Base-by-base conservation (phyloP, 2,329 filamentous ascomycete species). In the Aspergillus pseudoviridinutans region DNA sequence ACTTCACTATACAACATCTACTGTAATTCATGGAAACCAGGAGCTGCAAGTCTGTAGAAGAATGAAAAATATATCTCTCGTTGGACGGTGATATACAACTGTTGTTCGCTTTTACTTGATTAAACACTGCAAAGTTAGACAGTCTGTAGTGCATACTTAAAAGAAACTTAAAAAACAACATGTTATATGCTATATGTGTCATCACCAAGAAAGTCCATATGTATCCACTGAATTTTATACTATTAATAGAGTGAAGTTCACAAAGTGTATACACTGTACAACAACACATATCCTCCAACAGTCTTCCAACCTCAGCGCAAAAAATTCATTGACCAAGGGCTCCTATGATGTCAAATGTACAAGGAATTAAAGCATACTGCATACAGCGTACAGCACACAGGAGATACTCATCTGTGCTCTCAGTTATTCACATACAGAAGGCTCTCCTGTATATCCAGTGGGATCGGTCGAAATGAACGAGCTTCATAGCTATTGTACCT, bases 401-500 rank as follows among this genome's bases (percentile, higher is more conserved):
- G 32, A 6, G 14, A 35, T 14, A 17, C 4, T 35, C 32, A 17
- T 6, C 14, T 35, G 32, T 17, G 4, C 12, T 35, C 14, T 6
- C 5, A 6, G 4, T 17, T 35, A 32, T 32, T 14, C 29, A 12
- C 12, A 14, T 12, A 35, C 12, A 17, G 32, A 38, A 17, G 32
- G 14, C 14, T 38, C 17, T 17, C 32, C 12, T 14, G 14, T 17
- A 38, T 38, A 17, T 17, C 14, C 32, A 38, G 32, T 6, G 22
- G 22, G 10, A 17, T 28, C 27, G 22, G 42, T 38, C 20, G 44
- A 29, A 42, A 56, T 49, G 41, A 38, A 41, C 47, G 41, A 24
- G 28, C 49, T 46, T 52, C 50, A 35, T 62, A 35, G 2, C 32
- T 17, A 38, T 55, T 44, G 55, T 35, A 50, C 42, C n/a, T 58